These are phyloP conservation scores for Xylaria curta DNA, from an alignment of 495 filamentous ascomycete genomes.

Conservation along the genomic window DNA sequence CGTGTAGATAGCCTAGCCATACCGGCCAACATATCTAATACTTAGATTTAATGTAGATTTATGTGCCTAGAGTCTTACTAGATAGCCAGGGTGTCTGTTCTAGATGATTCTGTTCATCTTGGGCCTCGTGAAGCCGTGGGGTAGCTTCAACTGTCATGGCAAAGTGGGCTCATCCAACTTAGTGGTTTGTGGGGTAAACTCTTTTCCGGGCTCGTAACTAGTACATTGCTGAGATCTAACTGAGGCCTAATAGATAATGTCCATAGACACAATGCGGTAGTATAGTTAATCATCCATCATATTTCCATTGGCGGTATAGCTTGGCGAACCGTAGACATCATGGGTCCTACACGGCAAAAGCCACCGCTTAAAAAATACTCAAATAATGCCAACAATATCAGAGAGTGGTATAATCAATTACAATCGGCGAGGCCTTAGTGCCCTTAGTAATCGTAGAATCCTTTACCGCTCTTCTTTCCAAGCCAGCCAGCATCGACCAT, in stretches of 20 bases:
- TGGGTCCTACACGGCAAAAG: background rate
- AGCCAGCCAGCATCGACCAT: constrained; percentile 99
- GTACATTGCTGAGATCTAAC: background rate
- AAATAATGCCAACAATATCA: background rate
- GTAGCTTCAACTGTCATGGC: constrained; percentile 2
- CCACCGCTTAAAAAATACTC: background rate
- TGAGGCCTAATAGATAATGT: background rate
- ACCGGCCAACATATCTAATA: background rate
- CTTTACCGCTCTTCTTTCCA: constrained; percentile 96
- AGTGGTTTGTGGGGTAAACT: constrained; percentile 1
- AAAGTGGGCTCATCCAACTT: background rate
- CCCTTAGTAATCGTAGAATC: constrained; percentile 85
- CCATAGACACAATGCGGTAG: background rate
- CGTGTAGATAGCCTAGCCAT: background rate
- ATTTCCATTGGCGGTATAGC: background rate
- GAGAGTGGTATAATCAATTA: background rate
- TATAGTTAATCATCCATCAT: background rate
- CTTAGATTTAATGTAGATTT: background rate
- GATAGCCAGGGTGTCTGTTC: background rate
- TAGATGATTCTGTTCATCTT: background rate
- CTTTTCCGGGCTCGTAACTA: background rate
- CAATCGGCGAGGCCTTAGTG: background rate
- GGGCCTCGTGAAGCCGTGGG: constrained; percentile 2
- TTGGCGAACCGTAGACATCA: background rate
- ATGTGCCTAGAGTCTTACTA: background rate